Evolutionary conservation across 2,329 filamentous ascomycete genomes (phyloP).

Genomic region (Sarocladium strictum): DNA sequence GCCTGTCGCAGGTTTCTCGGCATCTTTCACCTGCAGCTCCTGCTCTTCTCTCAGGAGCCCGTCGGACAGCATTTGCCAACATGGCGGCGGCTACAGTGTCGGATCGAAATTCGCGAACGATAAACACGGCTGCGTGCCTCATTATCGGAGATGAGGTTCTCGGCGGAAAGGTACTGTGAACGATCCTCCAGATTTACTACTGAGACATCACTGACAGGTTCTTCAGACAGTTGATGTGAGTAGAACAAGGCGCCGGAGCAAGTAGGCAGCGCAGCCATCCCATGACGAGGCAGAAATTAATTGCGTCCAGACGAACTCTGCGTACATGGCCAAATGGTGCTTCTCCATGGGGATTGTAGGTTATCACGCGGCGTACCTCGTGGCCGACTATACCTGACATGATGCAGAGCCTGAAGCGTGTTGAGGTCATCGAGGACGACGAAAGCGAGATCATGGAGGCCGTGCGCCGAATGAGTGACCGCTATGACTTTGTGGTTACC

Average conservation of each 20-base stretch:
- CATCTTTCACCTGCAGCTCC: slow-evolving; percentile 49
- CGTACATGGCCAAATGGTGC: slow-evolving; percentile 60
- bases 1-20: slow-evolving; percentile 66
- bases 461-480: slow-evolving; percentile 75
- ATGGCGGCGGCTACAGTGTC: slow-evolving; percentile 35
- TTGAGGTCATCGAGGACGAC: slow-evolving; percentile 93
- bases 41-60: neutral
- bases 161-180: slow-evolving; percentile 71
- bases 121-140: slow-evolving; percentile 84
- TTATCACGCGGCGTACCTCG: slow-evolving; percentile 11
- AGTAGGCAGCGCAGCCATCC: neutral
- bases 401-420: slow-evolving; percentile 64
- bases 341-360: slow-evolving; percentile 55
- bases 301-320: slow-evolving; percentile 51
- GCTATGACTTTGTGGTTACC: slow-evolving; percentile 92
- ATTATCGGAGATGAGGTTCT: slow-evolving; percentile 98
- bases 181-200: neutral
- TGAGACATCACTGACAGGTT: neutral
- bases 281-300: neutral
- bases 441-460: slow-evolving; percentile 87
- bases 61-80: slow-evolving; percentile 20
- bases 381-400: neutral
- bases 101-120: slow-evolving; percentile 57
- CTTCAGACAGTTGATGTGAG: slow-evolving; percentile 34
- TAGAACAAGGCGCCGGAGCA: slow-evolving; percentile 10